Evolutionary conservation across 768 basidiomycete species (phyloP).

Genomic region (Boletus edulis): DNA sequence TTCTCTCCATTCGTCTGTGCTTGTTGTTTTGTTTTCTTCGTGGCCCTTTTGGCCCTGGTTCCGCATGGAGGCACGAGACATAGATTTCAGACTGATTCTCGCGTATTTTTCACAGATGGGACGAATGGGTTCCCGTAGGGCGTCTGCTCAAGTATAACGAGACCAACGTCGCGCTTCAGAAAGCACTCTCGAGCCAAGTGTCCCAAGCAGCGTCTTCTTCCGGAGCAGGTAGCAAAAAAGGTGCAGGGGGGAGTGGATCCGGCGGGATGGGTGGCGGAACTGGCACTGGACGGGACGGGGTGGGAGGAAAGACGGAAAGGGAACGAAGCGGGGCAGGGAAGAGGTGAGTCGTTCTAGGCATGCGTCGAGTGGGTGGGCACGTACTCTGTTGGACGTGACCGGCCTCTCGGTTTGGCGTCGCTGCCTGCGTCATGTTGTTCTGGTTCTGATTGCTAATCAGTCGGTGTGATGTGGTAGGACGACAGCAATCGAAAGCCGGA

Average conservation of each 20-base stretch:
- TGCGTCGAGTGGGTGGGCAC: too few species aligned
- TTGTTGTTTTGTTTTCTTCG: neutral
- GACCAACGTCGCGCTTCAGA: constrained; percentile 74
- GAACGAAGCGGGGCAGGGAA: constrained; percentile 71
- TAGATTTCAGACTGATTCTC: neutral
- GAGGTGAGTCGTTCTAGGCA: constrained; percentile 46
- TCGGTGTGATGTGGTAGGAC: constrained; percentile 44
- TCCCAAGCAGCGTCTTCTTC: constrained; percentile 42
- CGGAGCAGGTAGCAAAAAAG: constrained; percentile 27
- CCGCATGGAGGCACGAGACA: neutral
- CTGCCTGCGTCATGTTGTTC: neutral
- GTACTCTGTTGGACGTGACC: neutral
- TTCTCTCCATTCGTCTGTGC: neutral
- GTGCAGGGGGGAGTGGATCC: constrained; percentile 19
- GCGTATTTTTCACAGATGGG: constrained; percentile 4
- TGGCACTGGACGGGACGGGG: constrained; percentile 29
- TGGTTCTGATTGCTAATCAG: constrained; percentile 1
- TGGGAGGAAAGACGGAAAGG: constrained; percentile 59
- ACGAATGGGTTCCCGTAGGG: constrained; percentile 70
- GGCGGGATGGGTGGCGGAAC: constrained; percentile 28
- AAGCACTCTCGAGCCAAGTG: constrained; percentile 51
- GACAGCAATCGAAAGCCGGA: constrained; percentile 80
- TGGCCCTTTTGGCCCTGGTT: too few species aligned
- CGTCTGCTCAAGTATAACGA: constrained; percentile 87
- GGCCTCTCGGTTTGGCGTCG: neutral